Base-by-base conservation (phyloP, 2,329 filamentous ascomycete species). In the Aureobasidium namibiae region DNA sequence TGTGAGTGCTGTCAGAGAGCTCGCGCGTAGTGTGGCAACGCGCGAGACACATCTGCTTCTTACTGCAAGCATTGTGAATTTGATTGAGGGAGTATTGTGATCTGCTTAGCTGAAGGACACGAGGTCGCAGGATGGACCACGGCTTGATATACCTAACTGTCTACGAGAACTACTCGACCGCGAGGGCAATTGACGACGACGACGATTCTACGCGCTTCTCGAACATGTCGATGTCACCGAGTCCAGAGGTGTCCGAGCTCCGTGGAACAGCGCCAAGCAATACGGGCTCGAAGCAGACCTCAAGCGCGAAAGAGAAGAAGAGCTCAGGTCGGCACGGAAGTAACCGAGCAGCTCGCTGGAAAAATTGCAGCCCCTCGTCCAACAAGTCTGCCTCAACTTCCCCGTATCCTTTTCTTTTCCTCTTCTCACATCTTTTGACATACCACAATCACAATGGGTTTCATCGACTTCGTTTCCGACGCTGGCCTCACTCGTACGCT, bases 381-480 rank as follows among this genome's bases (percentile, higher is more conserved):
- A 54, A 23, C 23, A 53, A 53, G 49, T 53, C 36, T 38, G 49
- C 46, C 44, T 49, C 54, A 41, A 59, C 31, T 56, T 56, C 53
- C 39, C 53, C 53, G 41, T 45, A 34, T 60, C 58, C 39, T 46
- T 45, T 49, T 38, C 54, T 38, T 52, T 57, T 41, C 23, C 45
- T 49, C 59, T 57, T 42, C 42, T 49, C 41, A 29, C 49, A 48
- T 38, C n/a, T 53, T 42, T 61, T 41, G 50, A 46, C 38, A 59
- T 58, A 49, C 26, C 52, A 56, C 52, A 56, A 52, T 56, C 62
- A 82, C 71, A 69, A 88, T 88, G 85, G 85, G 85, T 74, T 88
- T 88, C 81, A 77, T 80, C 74, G 84, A 88, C 74, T 78, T 88
- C 69, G 72, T 84, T 68, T 80, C 82, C 73, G 84, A 86, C 73